Evolutionary conservation across 192 early-diverging fungal species (phyloP).

Genomic region (Mortierella alpina): DNA sequence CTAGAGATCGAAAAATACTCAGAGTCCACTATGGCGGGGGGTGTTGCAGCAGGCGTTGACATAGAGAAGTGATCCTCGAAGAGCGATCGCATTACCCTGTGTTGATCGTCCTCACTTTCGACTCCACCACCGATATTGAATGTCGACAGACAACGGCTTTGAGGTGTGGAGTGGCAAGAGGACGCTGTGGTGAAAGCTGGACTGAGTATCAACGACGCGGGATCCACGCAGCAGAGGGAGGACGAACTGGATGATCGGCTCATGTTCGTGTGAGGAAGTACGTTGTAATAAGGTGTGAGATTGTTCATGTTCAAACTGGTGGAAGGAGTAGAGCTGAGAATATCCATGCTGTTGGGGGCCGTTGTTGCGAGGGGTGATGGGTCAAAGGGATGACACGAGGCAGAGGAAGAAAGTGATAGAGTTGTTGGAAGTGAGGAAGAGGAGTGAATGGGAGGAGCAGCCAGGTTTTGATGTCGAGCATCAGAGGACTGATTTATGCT

Average conservation of each 20-base stretch:
- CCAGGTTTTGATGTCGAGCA: neutral
- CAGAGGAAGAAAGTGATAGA: neutral
- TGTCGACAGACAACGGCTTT: neutral
- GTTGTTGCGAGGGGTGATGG: neutral
- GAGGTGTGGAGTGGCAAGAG: constrained; percentile 1
- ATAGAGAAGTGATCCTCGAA: constrained; percentile 15
- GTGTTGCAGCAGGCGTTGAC: neutral
- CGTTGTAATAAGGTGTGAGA: constrained; percentile 2
- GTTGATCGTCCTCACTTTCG: constrained; percentile 10
- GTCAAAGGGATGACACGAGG: constrained; percentile 2
- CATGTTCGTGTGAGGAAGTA: neutral
- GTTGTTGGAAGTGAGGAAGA: neutral
- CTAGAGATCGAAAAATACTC: neutral
- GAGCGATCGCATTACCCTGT: constrained; percentile 1
- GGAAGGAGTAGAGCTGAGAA: neutral
- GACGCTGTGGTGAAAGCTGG: neutral
- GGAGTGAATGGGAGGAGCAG: neutral
- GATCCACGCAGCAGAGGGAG: constrained; percentile 19
- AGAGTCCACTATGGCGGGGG: too few species aligned
- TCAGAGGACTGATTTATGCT: neutral
- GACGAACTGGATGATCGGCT: constrained; percentile 23
- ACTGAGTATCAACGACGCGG: neutral
- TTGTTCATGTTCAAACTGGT: constrained; percentile 1
- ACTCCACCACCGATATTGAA: neutral
- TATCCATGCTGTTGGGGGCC: neutral